Conservation (phyloP, 1,284 basidiomycete genomes). For the Melanopsichium pennsylvanicum region DNA sequence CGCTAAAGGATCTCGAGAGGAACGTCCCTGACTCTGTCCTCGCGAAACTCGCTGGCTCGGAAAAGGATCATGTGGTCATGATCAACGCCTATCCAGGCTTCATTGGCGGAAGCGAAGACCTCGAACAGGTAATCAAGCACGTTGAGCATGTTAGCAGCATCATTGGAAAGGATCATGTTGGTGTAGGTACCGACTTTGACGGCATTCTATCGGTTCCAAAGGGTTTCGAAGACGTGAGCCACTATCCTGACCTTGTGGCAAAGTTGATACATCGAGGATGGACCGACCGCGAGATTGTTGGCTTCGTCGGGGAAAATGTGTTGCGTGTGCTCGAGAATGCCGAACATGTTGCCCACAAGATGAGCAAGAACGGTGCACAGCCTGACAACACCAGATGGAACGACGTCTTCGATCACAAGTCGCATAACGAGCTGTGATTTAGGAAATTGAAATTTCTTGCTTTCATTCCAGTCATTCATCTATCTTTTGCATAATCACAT, state of each 20-base stretch:
- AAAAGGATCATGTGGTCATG: conserved; percentile 42
- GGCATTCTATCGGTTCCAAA: conserved; percentile 29
- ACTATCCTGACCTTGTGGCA: conserved; percentile 35
- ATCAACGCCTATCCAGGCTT: conserved; percentile 47
- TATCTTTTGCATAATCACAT: no score
- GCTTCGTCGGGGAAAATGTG: conserved; percentile 40
- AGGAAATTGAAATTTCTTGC: no score
- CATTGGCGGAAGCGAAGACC: conserved; percentile 39
- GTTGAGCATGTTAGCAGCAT: conserved; percentile 28
- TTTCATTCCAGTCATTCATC: no score
- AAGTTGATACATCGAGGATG: conserved; percentile 26
- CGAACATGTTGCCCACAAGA: conserved; percentile 18
- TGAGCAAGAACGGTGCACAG: conserved; percentile 18
- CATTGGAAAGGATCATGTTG: conserved; percentile 32
- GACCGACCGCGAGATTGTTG: conserved; percentile 31
- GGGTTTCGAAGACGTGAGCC: conserved; percentile 34
- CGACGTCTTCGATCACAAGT: conserved; percentile 27
- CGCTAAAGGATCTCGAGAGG: conserved; percentile 17
- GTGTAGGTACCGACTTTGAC: conserved; percentile 47
- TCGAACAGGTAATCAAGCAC: conserved; percentile 29
- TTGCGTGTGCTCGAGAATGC: conserved; percentile 31
- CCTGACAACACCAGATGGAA: conserved; percentile 39
- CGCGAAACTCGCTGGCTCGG: conserved; percentile 5
- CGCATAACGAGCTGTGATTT: conserved; percentile 10
- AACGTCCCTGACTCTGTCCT: conserved; percentile 43